These are phyloP conservation scores for Neoboletus subvelutipes DNA, from an alignment of 768 basidiomycete species.

Conservation along the genomic window DNA sequence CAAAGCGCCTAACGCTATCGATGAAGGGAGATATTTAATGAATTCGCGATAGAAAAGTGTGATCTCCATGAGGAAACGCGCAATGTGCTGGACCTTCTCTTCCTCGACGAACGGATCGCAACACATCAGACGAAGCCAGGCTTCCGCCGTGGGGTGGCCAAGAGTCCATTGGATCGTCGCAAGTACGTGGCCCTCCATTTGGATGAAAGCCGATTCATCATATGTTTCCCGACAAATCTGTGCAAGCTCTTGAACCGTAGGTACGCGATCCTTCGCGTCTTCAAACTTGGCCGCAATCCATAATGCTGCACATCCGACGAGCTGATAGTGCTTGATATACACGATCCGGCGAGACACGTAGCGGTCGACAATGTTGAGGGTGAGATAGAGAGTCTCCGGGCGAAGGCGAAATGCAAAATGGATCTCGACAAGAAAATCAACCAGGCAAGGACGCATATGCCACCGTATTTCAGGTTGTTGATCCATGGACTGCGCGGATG, in stretches of 20 bases:
- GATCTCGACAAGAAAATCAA: constrained; percentile 98
- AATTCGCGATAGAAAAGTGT: constrained; percentile 98
- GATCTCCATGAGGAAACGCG: constrained; percentile 98
- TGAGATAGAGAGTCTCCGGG: constrained; percentile 97
- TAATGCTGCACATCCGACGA: constrained; percentile 95
- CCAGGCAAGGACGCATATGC: constrained; percentile 99
- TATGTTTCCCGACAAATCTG: constrained; percentile 97
- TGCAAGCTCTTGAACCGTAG: constrained; percentile 90
- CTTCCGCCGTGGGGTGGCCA: constrained; percentile 97
- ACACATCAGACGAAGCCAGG: constrained; percentile 88
- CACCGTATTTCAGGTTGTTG: constrained; percentile 98
- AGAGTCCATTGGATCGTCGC: constrained; percentile 95
- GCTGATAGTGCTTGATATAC: constrained; percentile 98
- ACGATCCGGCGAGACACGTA: constrained; percentile 98
- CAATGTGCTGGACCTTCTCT: constrained; percentile 88
- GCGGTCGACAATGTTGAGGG: constrained; percentile 98
- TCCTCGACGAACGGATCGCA: constrained; percentile 78
- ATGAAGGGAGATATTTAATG: constrained; percentile 78
- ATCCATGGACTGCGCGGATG: constrained; percentile 95
- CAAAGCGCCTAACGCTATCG: constrained; percentile 87
- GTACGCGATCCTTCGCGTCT: constrained; percentile 97
- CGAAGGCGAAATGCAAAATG: constrained; percentile 97
- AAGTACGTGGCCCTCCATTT: constrained; percentile 98
- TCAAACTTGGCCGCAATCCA: constrained; percentile 99
- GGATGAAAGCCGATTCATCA: constrained; percentile 95